These are phyloP conservation scores for Globisporangium mamillatum DNA, from an alignment of 352 stramenopile genomes.

Conservation along the genomic window DNA sequence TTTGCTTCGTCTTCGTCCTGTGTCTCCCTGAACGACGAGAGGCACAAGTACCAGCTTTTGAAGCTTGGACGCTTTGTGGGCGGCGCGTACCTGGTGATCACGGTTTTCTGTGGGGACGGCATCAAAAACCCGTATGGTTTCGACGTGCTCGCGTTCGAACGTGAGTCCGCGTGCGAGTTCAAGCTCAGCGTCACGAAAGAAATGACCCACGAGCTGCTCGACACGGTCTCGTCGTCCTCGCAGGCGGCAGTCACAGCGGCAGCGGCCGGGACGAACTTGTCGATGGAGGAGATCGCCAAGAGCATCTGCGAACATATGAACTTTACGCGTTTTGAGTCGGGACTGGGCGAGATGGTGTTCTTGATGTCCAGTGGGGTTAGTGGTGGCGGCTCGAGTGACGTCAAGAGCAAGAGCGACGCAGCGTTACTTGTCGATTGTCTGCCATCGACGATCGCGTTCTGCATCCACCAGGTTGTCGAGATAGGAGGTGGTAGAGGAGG, in stretches of 20 bases:
- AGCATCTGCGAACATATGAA: slow-evolving; percentile 62
- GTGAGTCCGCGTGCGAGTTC: slow-evolving; percentile 45
- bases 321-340: slow-evolving; percentile 36
- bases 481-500: background rate
- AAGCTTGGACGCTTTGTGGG: slow-evolving; percentile 66
- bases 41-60: slow-evolving; percentile 53
- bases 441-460: slow-evolving; percentile 32
- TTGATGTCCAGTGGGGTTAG: slow-evolving; percentile 27
- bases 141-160: slow-evolving; percentile 56
- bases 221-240: slow-evolving; percentile 50
- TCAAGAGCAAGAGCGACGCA: slow-evolving; percentile 15
- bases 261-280: slow-evolving; percentile 63
- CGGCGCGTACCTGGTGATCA: slow-evolving; percentile 61
- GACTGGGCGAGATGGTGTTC: slow-evolving; percentile 50
- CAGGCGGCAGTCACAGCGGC: slow-evolving; percentile 56
- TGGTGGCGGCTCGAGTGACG: slow-evolving; percentile 4
- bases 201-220: slow-evolving; percentile 58
- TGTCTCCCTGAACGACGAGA: slow-evolving; percentile 11
- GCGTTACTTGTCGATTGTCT: slow-evolving; percentile 25
- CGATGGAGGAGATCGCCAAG: slow-evolving; percentile 63
- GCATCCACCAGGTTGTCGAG: slow-evolving; percentile 39
- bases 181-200: slow-evolving; percentile 54
- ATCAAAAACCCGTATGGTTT: slow-evolving; percentile 69
- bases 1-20: background rate
- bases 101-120: slow-evolving; percentile 65